A percentile compares a stretch with the other conserved stretches of the same genome.
Conservation (phyloP, 2,329 filamentous ascomycete species). For the Trichoderma sp. region DNA sequence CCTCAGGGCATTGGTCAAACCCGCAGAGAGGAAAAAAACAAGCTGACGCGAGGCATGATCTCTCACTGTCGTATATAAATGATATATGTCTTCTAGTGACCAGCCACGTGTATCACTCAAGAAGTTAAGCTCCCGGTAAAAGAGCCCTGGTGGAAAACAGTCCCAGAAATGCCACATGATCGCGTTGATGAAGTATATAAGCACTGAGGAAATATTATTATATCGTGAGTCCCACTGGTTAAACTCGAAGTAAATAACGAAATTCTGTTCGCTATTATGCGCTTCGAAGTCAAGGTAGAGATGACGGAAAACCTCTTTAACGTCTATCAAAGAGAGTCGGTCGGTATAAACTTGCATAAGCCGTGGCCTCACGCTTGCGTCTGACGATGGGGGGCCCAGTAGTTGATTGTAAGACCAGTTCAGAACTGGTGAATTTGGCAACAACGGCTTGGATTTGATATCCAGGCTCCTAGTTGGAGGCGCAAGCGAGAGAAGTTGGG, state of each 20-base stretch:
- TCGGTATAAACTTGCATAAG: no score
- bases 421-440: no score
- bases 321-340: no score
- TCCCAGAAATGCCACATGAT: neutral
- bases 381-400: no score
- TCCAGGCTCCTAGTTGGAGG: no score
- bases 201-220: neutral
- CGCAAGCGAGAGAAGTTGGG: no score
- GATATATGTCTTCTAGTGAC: neutral
- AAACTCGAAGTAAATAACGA: neutral
- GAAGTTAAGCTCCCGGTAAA: neutral
- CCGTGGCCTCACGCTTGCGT: no score
- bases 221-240: neutral
- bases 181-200: neutral
- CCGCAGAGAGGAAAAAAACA: neutral
- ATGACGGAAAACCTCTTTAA: no score
- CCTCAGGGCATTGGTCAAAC: neutral
- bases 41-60: neutral
- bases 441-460: no score
- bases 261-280: no score
- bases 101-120: neutral
- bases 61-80: neutral
- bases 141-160: no score
- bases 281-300: neutral
- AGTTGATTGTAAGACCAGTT: no score